A percentile compares a stretch with the other conserved stretches of the same genome.
These are phyloP conservation scores for Rhododendron mucronatum DNA, from an alignment of 148 eudicot genomes.

Conservation along the genomic window DNA sequence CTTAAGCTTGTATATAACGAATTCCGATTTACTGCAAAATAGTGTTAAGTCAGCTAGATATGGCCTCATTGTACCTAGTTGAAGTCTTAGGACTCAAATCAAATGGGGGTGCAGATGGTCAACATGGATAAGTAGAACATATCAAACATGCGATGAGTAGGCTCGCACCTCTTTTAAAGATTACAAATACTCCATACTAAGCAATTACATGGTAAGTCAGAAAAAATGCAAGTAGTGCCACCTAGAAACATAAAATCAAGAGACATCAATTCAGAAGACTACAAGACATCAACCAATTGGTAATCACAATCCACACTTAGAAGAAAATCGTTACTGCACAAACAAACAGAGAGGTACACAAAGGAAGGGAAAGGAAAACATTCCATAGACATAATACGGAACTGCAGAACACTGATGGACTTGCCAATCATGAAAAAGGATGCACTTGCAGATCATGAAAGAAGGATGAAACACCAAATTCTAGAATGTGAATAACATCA, in stretches of 20 bases:
- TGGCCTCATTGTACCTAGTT: neutral
- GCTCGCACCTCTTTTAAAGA: neutral
- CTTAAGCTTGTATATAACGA: conserved; percentile 95
- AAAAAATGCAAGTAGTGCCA: neutral
- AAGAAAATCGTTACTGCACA: neutral
- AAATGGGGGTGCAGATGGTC: neutral
- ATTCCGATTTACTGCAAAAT: conserved; percentile 83
- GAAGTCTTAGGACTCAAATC: neutral
- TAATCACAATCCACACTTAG: neutral
- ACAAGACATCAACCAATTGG: neutral
- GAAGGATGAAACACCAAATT: neutral
- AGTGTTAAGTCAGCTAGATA: neutral
- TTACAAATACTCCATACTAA: neutral
- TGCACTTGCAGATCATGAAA: neutral
- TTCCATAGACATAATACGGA: neutral
- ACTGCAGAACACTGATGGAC: neutral
- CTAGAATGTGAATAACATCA: neutral
- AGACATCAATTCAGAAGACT: neutral
- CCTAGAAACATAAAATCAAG: neutral
- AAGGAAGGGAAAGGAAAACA: neutral
- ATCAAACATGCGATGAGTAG: neutral
- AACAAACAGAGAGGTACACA: neutral
- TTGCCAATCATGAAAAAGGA: neutral
- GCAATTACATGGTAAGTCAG: neutral
- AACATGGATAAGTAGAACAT: neutral